Evolutionary conservation across 2,329 filamentous ascomycete genomes (phyloP), one percentile per base, ranked within the genome.

Genomic region (Huntiella decipiens): DNA sequence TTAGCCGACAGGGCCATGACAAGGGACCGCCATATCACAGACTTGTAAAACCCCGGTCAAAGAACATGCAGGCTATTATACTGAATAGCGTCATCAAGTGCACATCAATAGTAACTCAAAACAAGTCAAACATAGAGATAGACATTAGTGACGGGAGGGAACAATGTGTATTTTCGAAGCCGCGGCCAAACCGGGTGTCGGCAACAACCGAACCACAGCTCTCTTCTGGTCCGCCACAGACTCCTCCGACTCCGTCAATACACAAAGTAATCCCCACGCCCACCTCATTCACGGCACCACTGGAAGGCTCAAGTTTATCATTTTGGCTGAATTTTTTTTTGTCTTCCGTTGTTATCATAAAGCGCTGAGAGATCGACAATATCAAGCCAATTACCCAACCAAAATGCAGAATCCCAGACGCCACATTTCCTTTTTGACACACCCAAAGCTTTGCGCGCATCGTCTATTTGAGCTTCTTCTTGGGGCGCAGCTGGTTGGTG

Each of bases 401-500:
- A 50, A 46, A 50, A 50, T 48, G 50, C 46, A 53, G 50, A 52
- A 51, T 52, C 52, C 62, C 61, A 61, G 61, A 67, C 63, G 65
- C 63, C 64, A 58, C 60, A 61, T 61, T 56, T 50, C 48, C 48
- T 50, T 50, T 60, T 60, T 60, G 55, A 54, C 53, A 52, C 41
- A 48, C 44, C 44, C 38, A 46, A 19, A 13, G 43, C 43, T 34
- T 50, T 46, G 48, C 42, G 45, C 45, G 48, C 42, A 61, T 62
- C 58, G 60, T 63, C 60, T 67, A 69, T 74, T 95, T 94, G 66
- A 94, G 79, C 88, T 98, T 98, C 87, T 98, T 98, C 88, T 98
- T 98, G 69, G 91, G 91, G 72, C 91, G 85, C 66, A 98, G 84
- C 80, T 98, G 91, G 84, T 96, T 96, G 74, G 82, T 92, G 82